Percentiles rank a stretch among this genome's conserved stretches.
Evolutionary conservation across 495 filamentous ascomycete genomes (phyloP).

Genomic region (Glonium stellatum): DNA sequence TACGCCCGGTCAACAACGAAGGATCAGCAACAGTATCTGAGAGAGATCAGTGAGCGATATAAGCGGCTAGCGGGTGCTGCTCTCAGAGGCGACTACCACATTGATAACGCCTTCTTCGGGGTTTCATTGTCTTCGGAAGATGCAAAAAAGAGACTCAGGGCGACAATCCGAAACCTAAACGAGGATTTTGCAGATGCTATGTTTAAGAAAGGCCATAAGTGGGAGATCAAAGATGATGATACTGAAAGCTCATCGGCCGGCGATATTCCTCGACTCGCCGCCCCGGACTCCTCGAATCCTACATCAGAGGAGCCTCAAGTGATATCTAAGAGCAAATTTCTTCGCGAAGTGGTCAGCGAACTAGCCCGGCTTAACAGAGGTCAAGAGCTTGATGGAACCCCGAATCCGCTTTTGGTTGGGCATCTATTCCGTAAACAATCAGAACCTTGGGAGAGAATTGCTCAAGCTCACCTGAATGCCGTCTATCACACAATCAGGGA

Average conservation of each 20-base stretch:
- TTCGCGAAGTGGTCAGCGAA: neutral
- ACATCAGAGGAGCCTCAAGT: neutral
- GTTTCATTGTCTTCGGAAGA: neutral
- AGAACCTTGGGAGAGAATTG: constrained; percentile 14
- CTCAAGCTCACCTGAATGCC: neutral
- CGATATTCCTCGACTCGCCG: neutral
- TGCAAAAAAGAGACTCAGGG: constrained; percentile 7
- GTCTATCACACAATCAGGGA: neutral
- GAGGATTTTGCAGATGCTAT: constrained; percentile 12
- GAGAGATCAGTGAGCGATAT: constrained; percentile 6
- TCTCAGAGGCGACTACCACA: constrained; percentile 9
- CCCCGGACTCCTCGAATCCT: neutral
- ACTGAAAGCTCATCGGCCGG: neutral
- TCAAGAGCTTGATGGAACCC: constrained; percentile 9
- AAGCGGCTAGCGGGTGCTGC: neutral
- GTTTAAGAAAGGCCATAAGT: constrained; percentile 11
- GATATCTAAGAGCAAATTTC: neutral
- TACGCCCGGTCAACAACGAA: neutral
- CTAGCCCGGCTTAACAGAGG: constrained; percentile 5
- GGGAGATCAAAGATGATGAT: neutral
- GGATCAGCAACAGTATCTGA: constrained; percentile 13
- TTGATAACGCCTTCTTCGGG: neutral
- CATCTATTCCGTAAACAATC: constrained; percentile 14
- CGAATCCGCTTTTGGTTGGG: constrained; percentile 10
- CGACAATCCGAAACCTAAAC: constrained; percentile 14